These are phyloP conservation scores for Pleurotus sapidus DNA, from an alignment of 768 basidiomycete genomes.

Conservation along the genomic window DNA sequence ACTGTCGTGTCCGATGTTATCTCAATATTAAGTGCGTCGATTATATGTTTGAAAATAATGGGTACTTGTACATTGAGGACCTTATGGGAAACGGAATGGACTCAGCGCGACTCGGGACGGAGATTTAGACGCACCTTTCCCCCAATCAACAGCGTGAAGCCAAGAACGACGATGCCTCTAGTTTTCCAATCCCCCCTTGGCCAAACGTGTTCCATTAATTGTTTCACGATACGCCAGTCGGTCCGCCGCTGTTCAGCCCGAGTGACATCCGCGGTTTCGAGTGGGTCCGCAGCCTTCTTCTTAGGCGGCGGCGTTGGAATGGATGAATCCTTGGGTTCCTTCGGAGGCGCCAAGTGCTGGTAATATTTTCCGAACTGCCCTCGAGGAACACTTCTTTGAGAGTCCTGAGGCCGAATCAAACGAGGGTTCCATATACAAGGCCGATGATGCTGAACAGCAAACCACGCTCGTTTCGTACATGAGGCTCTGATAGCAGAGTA, in stretches of 20 bases:
- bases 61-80: constrained; percentile 98
- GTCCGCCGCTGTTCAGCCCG: constrained; percentile 56
- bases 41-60: constrained; percentile 86
- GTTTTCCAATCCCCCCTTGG: constrained; percentile 83
- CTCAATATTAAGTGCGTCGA: constrained; percentile 87
- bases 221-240: constrained; percentile 87
- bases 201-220: constrained; percentile 90
- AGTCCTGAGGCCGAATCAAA: neutral
- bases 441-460: neutral
- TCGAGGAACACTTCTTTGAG: neutral
- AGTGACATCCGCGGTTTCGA: constrained; percentile 23
- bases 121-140: constrained; percentile 68
- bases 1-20: constrained; percentile 74
- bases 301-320: constrained; percentile 9
- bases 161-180: constrained; percentile 76
- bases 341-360: neutral
- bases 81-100: constrained; percentile 32
- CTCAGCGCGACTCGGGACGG: neutral
- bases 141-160: constrained; percentile 73
- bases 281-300: constrained; percentile 1
- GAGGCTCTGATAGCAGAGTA: neutral
- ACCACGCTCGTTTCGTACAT: neutral
- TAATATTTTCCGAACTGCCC: neutral
- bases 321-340: neutral
- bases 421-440: neutral